Evolutionary conservation across 2,329 filamentous ascomycete genomes (phyloP).

Genomic region (Penicillium sp.): DNA sequence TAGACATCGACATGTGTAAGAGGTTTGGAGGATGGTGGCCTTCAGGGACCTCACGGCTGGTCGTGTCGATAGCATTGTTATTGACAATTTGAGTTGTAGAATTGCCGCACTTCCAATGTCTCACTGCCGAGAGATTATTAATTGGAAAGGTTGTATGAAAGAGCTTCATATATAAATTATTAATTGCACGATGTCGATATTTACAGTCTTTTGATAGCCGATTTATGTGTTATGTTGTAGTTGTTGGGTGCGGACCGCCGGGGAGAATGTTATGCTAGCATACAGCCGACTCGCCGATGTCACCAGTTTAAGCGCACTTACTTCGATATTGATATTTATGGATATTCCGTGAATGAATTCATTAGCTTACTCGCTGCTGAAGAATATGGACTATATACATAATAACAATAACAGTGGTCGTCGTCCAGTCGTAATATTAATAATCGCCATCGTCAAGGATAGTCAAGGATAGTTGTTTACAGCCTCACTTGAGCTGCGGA

Average conservation of each 20-base stretch:
- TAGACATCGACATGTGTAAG: not conserved
- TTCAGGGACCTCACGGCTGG: not conserved
- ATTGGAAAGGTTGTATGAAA: not conserved
- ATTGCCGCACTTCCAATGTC: not conserved
- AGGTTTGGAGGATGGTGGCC: not conserved
- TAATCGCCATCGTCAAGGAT: too few relatives aligned
- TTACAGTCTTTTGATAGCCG: not conserved
- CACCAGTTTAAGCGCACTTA: too few relatives aligned
- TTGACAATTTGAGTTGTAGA: not conserved
- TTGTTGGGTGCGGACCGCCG: not conserved
- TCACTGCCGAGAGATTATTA: not conserved
- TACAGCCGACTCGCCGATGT: conserved; percentile 5
- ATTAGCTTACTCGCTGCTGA: not conserved
- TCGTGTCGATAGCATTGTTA: not conserved
- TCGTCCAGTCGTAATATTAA: not conserved
- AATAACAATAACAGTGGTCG: not conserved
- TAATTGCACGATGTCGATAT: not conserved
- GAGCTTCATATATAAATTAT: not conserved
- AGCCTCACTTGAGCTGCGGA: conserved; percentile 67
- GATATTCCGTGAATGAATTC: not conserved
- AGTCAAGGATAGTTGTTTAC: conserved; percentile 32
- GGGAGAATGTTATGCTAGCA: not conserved
- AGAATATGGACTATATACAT: not conserved
- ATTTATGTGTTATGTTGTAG: not conserved
- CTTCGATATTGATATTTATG: not conserved